These are phyloP conservation scores for Fraxinus latifolia DNA, from an alignment of 305 asterid species.

Conservation along the genomic window DNA sequence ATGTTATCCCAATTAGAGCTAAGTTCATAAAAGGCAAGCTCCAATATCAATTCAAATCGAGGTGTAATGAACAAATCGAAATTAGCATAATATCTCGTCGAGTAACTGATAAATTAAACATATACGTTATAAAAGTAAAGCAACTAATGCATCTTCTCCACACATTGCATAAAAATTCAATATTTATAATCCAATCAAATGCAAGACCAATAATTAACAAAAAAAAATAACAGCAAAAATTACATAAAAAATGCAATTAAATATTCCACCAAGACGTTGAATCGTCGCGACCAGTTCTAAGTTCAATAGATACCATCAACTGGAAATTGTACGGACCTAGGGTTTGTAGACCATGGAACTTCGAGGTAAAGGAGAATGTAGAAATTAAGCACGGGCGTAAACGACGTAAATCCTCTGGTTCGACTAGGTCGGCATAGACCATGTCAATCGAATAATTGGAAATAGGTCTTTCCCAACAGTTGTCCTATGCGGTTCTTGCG, in stretches of 20 bases:
- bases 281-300: not conserved
- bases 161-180: not conserved
- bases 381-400: not conserved
- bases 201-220: not conserved
- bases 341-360: conserved; percentile 39
- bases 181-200: not conserved
- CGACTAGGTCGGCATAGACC: conserved; percentile 22
- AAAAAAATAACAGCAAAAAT: not conserved
- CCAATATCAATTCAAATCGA: not conserved
- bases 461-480: conserved; percentile 15
- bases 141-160: not conserved
- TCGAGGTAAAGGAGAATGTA: not conserved
- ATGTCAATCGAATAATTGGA: conserved; percentile 24
- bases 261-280: not conserved
- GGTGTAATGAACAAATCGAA: not conserved
- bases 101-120: not conserved
- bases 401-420: conserved; percentile 17
- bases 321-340: conserved; percentile 40
- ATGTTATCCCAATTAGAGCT: not conserved
- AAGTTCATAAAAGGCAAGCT: not conserved
- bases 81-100: not conserved
- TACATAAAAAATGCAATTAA: not conserved
- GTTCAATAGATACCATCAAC: not conserved
- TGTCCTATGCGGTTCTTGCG: conserved; percentile 21
- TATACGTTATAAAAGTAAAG: not conserved